Evolutionary conservation across 345 rosid genomes (phyloP).

Genomic region (Fremontodendron californicum): DNA sequence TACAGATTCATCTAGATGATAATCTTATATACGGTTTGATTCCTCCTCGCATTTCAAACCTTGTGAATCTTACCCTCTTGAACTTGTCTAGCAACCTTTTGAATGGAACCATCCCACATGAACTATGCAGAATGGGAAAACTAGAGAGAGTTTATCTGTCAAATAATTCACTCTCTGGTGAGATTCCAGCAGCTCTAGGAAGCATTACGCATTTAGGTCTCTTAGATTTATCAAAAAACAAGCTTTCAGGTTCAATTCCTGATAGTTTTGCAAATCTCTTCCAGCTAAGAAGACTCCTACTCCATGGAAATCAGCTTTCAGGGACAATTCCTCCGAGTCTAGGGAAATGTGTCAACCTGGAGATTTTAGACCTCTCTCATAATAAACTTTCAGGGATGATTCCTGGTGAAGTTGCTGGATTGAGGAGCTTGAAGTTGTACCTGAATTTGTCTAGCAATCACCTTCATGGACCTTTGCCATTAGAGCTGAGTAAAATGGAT

Average conservation of each 20-base stretch:
- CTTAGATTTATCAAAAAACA: conserved; percentile 73
- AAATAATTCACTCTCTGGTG: conserved; percentile 63
- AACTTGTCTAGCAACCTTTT: conserved; percentile 79
- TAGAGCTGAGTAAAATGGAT: conserved; percentile 91
- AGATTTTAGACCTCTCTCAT: conserved; percentile 77
- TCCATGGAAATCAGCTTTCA: conserved; percentile 58
- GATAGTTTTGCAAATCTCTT: conserved; percentile 75
- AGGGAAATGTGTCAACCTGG: conserved; percentile 64
- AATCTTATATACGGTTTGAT: conserved; percentile 67
- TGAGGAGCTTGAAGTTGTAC: conserved; percentile 73
- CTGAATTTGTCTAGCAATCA: conserved; percentile 75
- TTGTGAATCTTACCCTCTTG: conserved; percentile 64
- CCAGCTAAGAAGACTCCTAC: conserved; percentile 66
- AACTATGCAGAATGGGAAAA: conserved; percentile 52
- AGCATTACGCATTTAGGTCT: conserved; percentile 69
- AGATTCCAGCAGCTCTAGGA: conserved; percentile 69
- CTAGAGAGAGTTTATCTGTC: conserved; percentile 84
- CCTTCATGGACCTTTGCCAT: conserved; percentile 58
- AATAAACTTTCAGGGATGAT: conserved; percentile 63
- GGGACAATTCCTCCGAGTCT: conserved; percentile 73
- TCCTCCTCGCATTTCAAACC: conserved; percentile 71
- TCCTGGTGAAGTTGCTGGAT: conserved; percentile 59
- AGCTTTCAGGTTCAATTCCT: conserved; percentile 70
- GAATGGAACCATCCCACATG: conserved; percentile 63
- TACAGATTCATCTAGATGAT: conserved; percentile 68